These are phyloP conservation scores for Coemansia furcata DNA, from an alignment of 192 early-diverging fungal genomes.

Conservation along the genomic window DNA sequence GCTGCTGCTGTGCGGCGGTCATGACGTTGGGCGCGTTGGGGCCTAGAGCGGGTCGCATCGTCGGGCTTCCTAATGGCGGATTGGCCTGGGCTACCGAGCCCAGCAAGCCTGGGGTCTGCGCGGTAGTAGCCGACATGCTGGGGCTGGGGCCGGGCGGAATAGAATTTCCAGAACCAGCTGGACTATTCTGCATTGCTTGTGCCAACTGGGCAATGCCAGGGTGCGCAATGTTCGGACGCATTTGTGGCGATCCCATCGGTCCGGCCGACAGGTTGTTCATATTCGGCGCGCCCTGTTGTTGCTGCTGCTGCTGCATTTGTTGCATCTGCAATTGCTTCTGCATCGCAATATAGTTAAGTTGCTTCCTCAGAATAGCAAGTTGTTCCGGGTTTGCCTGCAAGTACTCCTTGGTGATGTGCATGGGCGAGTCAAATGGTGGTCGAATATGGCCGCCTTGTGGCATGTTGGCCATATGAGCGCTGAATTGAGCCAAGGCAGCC, in stretches of 20 bases:
- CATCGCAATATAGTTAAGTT: constrained; percentile 6
- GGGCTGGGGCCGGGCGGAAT: neutral
- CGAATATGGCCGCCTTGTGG: constrained; percentile 6
- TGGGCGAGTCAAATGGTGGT: constrained; percentile 17
- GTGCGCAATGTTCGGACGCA: constrained; percentile 19
- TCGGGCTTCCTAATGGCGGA: constrained; percentile 13
- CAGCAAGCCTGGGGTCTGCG: neutral
- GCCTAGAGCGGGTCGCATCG: constrained; percentile 8
- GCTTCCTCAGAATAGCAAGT: constrained; percentile 17
- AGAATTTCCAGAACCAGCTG: neutral
- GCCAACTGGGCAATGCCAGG: constrained; percentile 26
- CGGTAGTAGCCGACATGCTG: neutral
- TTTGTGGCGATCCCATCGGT: constrained; percentile 31
- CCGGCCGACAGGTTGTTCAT: constrained; percentile 7
- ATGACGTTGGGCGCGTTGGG: neutral
- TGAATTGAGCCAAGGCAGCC: constrained; percentile 20
- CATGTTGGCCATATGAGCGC: constrained; percentile 14
- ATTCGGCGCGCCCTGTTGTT: constrained; percentile 15
- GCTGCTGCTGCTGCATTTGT: constrained; percentile 18
- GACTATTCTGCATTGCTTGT: constrained; percentile 12
- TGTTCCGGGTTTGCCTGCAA: constrained; percentile 42
- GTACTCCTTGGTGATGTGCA: constrained; percentile 42
- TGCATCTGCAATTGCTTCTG: constrained; percentile 11
- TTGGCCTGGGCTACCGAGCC: neutral
- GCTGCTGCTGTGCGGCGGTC: neutral